Conservation (phyloP, 106 monocot genomes). For the Acorus gramineus region DNA sequence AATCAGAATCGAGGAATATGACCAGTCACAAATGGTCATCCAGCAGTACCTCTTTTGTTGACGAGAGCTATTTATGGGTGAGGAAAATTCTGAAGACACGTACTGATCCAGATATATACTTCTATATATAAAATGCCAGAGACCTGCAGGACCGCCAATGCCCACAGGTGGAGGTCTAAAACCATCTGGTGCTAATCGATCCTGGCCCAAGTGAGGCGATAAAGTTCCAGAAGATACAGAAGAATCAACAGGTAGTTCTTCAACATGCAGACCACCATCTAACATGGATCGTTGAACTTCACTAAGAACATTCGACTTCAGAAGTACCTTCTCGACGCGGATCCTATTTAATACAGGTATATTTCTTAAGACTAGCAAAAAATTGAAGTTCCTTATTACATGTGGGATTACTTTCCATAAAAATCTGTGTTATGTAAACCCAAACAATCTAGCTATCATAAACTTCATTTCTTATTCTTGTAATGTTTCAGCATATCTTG, state of each 20-base stretch:
- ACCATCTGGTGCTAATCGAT: conserved; percentile 6
- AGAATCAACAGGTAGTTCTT: conserved; percentile 66
- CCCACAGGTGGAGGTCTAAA: conserved; percentile 13
- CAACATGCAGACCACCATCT: conserved; percentile 71
- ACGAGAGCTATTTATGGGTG: conserved; percentile 59
- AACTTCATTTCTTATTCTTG: too few species aligned
- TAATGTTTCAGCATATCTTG: too few species aligned
- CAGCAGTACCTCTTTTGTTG: conserved; percentile 67
- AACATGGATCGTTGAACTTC: conserved; percentile 78
- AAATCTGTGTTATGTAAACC: too few species aligned
- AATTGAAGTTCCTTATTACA: too few species aligned
- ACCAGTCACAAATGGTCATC: too few species aligned
- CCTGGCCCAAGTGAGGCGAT: conserved; percentile 24
- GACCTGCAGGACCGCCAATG: conserved; percentile 77
- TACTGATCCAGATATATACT: conserved; percentile 87
- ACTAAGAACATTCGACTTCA: conserved; percentile 80
- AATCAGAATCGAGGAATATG: too few species aligned
- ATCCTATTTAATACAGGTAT: conserved; percentile 25
- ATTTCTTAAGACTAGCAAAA: too few species aligned
- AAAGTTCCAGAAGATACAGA: conserved; percentile 40
- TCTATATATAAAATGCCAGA: conserved; percentile 93
- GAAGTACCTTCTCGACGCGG: conserved; percentile 62
- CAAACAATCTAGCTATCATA: too few species aligned
- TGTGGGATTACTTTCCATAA: too few species aligned
- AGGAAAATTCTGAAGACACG: conserved; percentile 84